Base-by-base conservation (phyloP, 2,329 filamentous ascomycete species). In the Sclerotiophoma versabilis region DNA sequence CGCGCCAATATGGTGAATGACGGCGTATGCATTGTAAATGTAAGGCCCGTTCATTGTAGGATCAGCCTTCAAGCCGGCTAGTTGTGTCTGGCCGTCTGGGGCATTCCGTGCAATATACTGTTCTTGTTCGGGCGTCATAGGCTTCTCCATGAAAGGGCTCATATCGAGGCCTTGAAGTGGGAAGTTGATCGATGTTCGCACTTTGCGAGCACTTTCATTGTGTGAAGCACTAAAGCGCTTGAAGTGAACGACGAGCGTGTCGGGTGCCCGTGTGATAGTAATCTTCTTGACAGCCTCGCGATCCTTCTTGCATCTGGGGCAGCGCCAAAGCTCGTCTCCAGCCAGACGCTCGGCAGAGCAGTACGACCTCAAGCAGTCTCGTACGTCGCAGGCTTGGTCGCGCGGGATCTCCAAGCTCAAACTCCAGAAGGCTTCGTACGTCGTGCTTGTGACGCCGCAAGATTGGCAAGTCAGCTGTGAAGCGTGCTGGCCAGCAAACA, bases 11-110 rank as follows among this genome's bases (percentile, higher is more conserved):
- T 97, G 93, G 58, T 90, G 82, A 48, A 96, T 85, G 6, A 97
- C 89, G 2, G 88, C 93, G 71, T 96, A 97, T 46, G 90, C 88
- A 69, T 96, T 89, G 74, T 97, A 99, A 5, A 80, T 78, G 68
- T 90, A 92, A 0, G 90, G 88, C 0, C 77, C 76, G 12, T 75
- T 78, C 75, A 80, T 80, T 1, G 71, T 70, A 1, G 72, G 67
- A 42, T 79, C 78, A 1, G 70, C 60, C 36, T 77, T 77, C 22
- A 77, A 58, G 6, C 62, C 62, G 1, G 72, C 66, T 8, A 73
- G 49, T 19, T 75, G 68, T 2, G 56, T 50, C 7, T 60, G 57
- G 5, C 68, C 64, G 10, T 73, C 71, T 19, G 59, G 54, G 1
- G 67, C 63, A 11, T 64, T 64, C 12, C 59, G 55, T 19, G 62